Evolutionary conservation across 345 rosid species (phyloP).

Genomic region (Lenwebbia sp.): DNA sequence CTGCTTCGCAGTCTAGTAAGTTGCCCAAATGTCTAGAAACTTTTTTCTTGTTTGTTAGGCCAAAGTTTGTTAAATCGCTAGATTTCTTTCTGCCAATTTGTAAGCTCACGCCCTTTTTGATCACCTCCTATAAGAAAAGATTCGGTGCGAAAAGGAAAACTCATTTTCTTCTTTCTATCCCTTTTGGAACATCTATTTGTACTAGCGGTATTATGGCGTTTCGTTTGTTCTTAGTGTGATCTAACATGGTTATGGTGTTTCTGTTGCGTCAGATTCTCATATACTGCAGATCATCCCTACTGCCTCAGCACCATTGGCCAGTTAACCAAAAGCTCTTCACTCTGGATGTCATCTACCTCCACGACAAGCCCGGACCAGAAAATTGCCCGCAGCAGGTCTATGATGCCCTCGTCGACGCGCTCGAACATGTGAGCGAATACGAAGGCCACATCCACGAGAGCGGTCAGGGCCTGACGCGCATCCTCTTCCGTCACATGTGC

Average conservation of each 20-base stretch:
- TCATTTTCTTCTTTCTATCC: not conserved
- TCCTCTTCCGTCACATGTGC: slow-evolving; percentile 60
- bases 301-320: slow-evolving; percentile 71
- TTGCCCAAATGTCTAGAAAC: not conserved
- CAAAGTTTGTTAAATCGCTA: not conserved
- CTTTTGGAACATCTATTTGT: not conserved
- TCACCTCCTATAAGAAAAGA: not conserved
- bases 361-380: slow-evolving; percentile 80
- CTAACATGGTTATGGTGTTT: not conserved
- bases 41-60: not conserved
- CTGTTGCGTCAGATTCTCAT: slow-evolving; percentile 6
- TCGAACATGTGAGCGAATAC: slow-evolving; percentile 68
- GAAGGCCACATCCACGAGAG: slow-evolving; percentile 86
- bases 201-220: not conserved
- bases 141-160: not conserved
- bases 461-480: slow-evolving; percentile 58
- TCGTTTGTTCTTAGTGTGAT: not conserved
- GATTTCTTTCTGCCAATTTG: not conserved
- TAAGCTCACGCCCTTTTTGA: not conserved
- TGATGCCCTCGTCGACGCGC: slow-evolving; percentile 65
- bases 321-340: slow-evolving; percentile 71
- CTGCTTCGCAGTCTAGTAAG: not conserved
- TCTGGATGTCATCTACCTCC: slow-evolving; percentile 85
- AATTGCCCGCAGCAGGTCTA: slow-evolving; percentile 89
- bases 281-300: slow-evolving; percentile 77